Conservation (phyloP, 2,329 filamentous ascomycete species). For the Hypoxylon sp. region DNA sequence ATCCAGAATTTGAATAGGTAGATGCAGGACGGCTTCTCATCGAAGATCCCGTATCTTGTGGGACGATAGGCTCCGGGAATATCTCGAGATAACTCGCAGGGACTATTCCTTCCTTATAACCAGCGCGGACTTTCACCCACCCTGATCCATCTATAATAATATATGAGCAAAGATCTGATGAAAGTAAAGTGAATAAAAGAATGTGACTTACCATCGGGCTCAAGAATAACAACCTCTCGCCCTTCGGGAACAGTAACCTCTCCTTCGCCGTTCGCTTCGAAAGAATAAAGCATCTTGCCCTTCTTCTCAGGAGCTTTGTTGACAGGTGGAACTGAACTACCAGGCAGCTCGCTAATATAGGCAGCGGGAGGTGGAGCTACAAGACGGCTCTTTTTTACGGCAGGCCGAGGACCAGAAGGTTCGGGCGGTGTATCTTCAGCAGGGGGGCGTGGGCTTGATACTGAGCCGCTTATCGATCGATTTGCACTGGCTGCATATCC, state of each 20-base stretch:
- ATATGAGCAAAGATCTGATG: conserved; percentile 53
- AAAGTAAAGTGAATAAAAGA: conserved; percentile 5
- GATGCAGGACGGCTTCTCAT: conserved; percentile 74
- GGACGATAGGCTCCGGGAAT: conserved; percentile 62
- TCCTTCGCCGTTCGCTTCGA: conserved; percentile 84
- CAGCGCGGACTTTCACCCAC: conserved; percentile 87
- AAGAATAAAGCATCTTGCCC: conserved; percentile 91
- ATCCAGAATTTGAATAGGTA: conserved; percentile 82
- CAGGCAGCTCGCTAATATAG: conserved; percentile 80
- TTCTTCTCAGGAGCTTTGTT: conserved; percentile 68
- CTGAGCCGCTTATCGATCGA: conserved; percentile 78
- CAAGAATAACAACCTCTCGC: conserved; percentile 81
- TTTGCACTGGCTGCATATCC: conserved; percentile 86
- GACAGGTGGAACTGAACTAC: conserved; percentile 58
- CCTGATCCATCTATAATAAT: conserved; percentile 81
- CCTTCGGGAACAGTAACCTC: conserved; percentile 87
- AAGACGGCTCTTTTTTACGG: conserved; percentile 77
- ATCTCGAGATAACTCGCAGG: conserved; percentile 88
- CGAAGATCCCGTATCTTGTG: conserved; percentile 63
- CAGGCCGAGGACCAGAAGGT: conserved; percentile 64
- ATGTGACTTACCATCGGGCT: conserved; percentile 84
- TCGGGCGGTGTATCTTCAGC: conserved; percentile 65
- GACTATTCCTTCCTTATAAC: conserved; percentile 85
- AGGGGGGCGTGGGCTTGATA: conserved; percentile 60
- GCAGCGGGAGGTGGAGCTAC: conserved; percentile 88